A percentile compares a stretch with the other conserved stretches of the same genome.
Evolutionary conservation across 768 basidiomycete genomes (phyloP).

Genomic region (Butyriboletus loyo): DNA sequence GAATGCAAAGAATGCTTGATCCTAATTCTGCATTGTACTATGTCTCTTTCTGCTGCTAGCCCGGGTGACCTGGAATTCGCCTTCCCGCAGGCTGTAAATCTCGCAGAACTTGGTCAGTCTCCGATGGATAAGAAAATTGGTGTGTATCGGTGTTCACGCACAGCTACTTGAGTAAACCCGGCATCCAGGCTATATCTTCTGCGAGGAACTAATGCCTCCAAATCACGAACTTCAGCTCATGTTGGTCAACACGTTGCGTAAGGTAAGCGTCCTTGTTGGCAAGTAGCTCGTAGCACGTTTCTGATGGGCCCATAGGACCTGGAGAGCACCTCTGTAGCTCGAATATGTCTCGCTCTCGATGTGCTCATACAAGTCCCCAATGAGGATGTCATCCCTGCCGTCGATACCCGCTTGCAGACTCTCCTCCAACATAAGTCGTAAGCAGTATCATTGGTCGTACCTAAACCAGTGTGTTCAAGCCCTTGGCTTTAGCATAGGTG

Average conservation of each 20-base stretch:
- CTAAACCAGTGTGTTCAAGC: neutral
- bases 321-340: slow-evolving; percentile 51
- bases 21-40: slow-evolving; percentile 67
- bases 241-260: slow-evolving; percentile 83
- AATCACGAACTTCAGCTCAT: slow-evolving; percentile 74
- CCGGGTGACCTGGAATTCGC: slow-evolving; percentile 63
- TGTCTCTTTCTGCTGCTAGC: slow-evolving; percentile 42
- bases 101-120: slow-evolving; percentile 66
- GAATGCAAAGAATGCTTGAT: slow-evolving; percentile 66
- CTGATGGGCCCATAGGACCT: slow-evolving; percentile 55
- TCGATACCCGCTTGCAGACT: slow-evolving; percentile 61
- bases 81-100: slow-evolving; percentile 68
- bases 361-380: slow-evolving; percentile 58
- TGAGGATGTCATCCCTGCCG: slow-evolving; percentile 71
- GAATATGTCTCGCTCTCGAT: slow-evolving; percentile 72
- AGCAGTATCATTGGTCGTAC: slow-evolving; percentile 41
- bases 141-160: slow-evolving; percentile 22
- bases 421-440: slow-evolving; percentile 75
- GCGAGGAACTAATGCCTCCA: slow-evolving; percentile 65
- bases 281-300: neutral
- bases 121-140: slow-evolving; percentile 69
- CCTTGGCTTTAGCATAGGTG: slow-evolving; percentile 41
- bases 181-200: slow-evolving; percentile 71
- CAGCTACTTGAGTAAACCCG: neutral
- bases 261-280: slow-evolving; percentile 41